Conservation (phyloP, 1,284 basidiomycete genomes). For the Ganoderma meredithae region DNA sequence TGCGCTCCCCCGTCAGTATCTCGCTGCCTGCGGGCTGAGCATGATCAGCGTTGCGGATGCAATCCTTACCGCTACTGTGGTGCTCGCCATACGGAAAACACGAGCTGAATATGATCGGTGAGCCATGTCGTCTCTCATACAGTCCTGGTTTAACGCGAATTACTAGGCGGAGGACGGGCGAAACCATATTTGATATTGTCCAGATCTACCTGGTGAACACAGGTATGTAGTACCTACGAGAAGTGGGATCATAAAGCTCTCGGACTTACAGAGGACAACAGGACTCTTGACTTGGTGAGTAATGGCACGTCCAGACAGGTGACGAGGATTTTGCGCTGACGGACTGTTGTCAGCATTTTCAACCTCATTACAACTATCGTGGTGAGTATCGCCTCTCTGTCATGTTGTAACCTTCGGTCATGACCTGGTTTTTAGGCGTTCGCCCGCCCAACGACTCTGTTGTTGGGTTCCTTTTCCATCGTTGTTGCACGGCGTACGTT, state of each 20-base stretch:
- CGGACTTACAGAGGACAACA: background rate
- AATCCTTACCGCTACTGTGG: background rate
- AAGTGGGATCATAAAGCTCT: background rate
- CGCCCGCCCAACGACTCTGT: background rate
- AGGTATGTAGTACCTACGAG: background rate
- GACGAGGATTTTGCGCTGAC: background rate
- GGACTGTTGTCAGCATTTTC: background rate
- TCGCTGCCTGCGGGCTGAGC: background rate
- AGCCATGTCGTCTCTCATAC: background rate
- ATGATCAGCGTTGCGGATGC: background rate
- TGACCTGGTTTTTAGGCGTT: background rate
- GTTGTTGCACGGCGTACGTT: background rate
- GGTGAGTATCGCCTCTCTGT: background rate
- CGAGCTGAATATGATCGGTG: conserved; percentile 5
- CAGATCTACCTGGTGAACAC: background rate
- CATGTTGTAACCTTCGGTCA: too few relatives aligned
- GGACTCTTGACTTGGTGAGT: background rate
- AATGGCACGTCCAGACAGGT: background rate
- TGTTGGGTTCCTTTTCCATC: conserved; percentile 2
- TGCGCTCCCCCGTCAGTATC: background rate
- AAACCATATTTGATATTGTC: background rate
- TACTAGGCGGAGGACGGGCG: background rate
- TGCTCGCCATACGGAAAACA: conserved; percentile 6
- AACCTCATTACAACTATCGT: background rate
- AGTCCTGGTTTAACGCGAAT: background rate